Evolutionary conservation across 169 alveolate genomes (phyloP).

Genomic region (Hepatocystis sp.): DNA sequence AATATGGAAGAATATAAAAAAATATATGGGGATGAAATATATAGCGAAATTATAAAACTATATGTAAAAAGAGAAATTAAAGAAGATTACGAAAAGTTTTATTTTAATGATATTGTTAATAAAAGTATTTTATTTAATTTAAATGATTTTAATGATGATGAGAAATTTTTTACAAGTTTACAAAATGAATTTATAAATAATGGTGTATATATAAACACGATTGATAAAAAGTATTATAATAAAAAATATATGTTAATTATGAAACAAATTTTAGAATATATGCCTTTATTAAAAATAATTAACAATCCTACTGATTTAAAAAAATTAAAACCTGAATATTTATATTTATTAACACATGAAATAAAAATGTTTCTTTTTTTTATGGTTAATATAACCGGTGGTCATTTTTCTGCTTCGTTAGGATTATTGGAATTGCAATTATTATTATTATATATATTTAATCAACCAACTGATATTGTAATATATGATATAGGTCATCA

Average conservation of each 20-base stretch:
- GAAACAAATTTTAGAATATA: constrained; percentile 17
- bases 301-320: constrained; percentile 55
- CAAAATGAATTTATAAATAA: constrained; percentile 58
- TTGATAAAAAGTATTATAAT: constrained; percentile 38
- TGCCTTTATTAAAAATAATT: constrained; percentile 48
- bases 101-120: constrained; percentile 12
- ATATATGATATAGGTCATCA: constrained; percentile 91
- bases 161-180: constrained; percentile 13
- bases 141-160: constrained; percentile 49
- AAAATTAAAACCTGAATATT: constrained; percentile 23
- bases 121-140: constrained; percentile 70
- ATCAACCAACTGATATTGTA: constrained; percentile 87
- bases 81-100: constrained; percentile 37
- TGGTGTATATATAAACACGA: constrained; percentile 42
- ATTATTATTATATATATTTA: constrained; percentile 86
- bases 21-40: constrained; percentile 34
- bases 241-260: constrained; percentile 19
- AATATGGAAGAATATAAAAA: constrained; percentile 27
- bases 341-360: constrained; percentile 68
- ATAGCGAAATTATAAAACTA: constrained; percentile 27
- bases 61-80: constrained; percentile 51
- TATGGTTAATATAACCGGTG: constrained; percentile 83
- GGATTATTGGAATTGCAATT: constrained; percentile 90
- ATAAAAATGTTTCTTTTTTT: constrained; percentile 73
- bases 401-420: constrained; percentile 88